Conservation (phyloP, 2,329 filamentous ascomycete genomes). For the Zymoseptoria pseudotritici region DNA sequence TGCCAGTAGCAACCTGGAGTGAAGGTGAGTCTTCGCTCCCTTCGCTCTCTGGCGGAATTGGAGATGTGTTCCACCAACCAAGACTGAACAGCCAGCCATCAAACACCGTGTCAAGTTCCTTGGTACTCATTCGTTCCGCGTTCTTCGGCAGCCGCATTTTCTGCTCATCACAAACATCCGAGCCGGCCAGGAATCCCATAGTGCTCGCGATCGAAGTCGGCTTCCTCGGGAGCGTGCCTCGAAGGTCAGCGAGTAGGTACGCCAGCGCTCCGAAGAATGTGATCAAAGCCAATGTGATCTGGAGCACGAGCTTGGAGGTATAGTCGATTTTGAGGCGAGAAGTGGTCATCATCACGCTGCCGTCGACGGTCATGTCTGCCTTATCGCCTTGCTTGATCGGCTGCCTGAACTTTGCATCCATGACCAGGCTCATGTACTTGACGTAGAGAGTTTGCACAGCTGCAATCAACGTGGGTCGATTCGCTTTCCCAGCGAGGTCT, state of each 20-base stretch:
- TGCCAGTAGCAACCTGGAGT: background rate
- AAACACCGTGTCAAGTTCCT: background rate
- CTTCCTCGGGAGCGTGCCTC: conserved; percentile 4
- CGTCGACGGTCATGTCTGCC: background rate
- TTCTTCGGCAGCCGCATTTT: background rate
- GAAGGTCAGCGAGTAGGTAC: background rate
- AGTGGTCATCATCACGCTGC: background rate
- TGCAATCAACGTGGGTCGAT: conserved; percentile 1
- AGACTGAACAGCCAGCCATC: conserved; percentile 5
- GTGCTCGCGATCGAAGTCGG: conserved; percentile 3
- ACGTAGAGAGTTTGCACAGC: conserved; percentile 1
- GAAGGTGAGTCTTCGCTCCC: background rate
- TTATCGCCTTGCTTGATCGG: background rate
- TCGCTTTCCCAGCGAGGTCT: conserved; percentile 1
- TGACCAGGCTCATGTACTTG: conserved; percentile 6
- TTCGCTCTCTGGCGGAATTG: background rate
- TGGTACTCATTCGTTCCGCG: background rate
- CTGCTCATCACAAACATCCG: conserved; percentile 1
- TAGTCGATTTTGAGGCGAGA: background rate
- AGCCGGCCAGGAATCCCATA: conserved; percentile 4
- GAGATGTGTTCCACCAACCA: conserved; percentile 1
- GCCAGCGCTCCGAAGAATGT: background rate
- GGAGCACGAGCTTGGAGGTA: conserved; percentile 2
- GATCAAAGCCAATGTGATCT: background rate
- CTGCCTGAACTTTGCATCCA: conserved; percentile 3